Percentiles rank a stretch among this genome's conserved stretches.
These are phyloP conservation scores for Pleurotus giganteus DNA, from an alignment of 768 basidiomycete genomes.

Conservation along the genomic window DNA sequence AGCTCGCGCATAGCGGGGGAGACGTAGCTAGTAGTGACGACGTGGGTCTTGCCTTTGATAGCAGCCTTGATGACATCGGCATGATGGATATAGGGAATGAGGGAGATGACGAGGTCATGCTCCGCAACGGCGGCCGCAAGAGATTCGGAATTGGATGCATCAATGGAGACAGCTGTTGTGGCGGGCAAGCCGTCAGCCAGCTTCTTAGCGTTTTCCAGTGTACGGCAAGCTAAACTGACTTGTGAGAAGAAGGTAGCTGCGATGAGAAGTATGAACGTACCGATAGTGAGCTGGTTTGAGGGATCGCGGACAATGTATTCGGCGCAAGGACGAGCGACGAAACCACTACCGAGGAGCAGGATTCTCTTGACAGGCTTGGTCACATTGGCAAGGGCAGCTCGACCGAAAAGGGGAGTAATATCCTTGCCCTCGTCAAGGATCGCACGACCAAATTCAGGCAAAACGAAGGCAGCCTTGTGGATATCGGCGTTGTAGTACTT, in stretches of 20 bases:
- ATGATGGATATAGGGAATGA: slow-evolving; percentile 95
- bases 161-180: slow-evolving; percentile 75
- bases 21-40: slow-evolving; percentile 96
- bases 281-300: slow-evolving; percentile 82
- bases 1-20: slow-evolving; percentile 91
- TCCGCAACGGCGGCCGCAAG: slow-evolving; percentile 81
- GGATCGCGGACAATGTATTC: slow-evolving; percentile 87
- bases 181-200: slow-evolving; percentile 68
- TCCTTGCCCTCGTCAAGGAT: slow-evolving; percentile 72
- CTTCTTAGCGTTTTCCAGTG: slow-evolving; percentile 69
- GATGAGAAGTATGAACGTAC: slow-evolving; percentile 34
- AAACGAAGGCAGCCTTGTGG: slow-evolving; percentile 80
- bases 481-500: slow-evolving; percentile 84
- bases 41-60: slow-evolving; percentile 85
- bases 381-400: slow-evolving; percentile 43
- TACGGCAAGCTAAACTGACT: slow-evolving; percentile 71
- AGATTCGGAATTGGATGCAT: slow-evolving; percentile 67
- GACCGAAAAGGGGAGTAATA: slow-evolving; percentile 74
- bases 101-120: slow-evolving; percentile 91
- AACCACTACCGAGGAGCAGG: slow-evolving; percentile 91
- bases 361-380: slow-evolving; percentile 59
- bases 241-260: background rate
- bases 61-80: slow-evolving; percentile 88
- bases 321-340: slow-evolving; percentile 94
- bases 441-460: slow-evolving; percentile 88